Evolutionary conservation across 2,329 filamentous ascomycete species (phyloP), one percentile per base, ranked within the genome.

Genomic region (Cladobotryum mycophilum): DNA sequence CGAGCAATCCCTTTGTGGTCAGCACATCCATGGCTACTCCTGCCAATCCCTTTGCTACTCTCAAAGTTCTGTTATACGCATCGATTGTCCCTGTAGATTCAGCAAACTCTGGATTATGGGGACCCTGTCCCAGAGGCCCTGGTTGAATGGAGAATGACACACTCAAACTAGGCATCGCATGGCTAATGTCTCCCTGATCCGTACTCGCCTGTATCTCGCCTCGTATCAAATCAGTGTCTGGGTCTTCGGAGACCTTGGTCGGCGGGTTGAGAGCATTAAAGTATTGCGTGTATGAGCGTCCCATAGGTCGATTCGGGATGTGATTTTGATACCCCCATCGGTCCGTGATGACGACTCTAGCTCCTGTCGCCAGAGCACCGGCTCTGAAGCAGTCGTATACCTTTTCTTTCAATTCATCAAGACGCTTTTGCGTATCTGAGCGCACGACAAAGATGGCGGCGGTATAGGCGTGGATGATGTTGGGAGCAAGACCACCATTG

Each of bases 161-260:
- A 49, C 70, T 76, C 36, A 84, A 60, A 48, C 75, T 78, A 37
- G 80, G 81, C 68, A 82, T 72, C 1, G 70, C 75, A 57, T 82
- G 76, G 55, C 75, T 80, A 48, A 83, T 63, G 54, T 84, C 73
- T 0, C 80, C 81, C 64, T 82, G 78, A 58, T 84, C 80, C 0
- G 78, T 81, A 55, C 76, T 80, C 4, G 79, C 79, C 58, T 69
- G 72, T n/a, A 72, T 75, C 20, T 64, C 60, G 1, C 73, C 72
- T 4, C 62, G 58, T 9, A 70, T 61, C 47, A 70, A 63, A 50
- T 76, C 74, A 6, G 71, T 45, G 3, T 73, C 70, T 11, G 67
- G 66, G 30, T 70, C 65, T 1, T 54, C 53, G 0, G 67, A 61
- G 55, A 70, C 72, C 47, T 17, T 60, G 40, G 58, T 65, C 37